These are phyloP conservation scores for Sonneratia alba DNA, from an alignment of 345 rosid species.

Conservation along the genomic window DNA sequence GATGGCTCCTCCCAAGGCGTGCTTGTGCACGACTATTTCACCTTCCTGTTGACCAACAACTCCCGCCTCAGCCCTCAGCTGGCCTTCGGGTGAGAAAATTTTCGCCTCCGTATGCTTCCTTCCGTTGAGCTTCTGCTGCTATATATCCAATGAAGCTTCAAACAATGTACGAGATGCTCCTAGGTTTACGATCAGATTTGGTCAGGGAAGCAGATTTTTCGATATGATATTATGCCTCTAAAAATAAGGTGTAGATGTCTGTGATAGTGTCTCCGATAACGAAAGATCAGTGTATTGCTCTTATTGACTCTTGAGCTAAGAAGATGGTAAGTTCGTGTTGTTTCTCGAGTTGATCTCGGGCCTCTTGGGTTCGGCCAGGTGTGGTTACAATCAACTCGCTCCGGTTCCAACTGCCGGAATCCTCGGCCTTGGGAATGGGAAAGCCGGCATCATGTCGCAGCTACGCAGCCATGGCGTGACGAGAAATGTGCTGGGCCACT, in stretches of 20 bases:
- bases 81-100: constrained; percentile 60
- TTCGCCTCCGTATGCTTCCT: background rate
- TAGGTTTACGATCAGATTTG: too few relatives aligned
- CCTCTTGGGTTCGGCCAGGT: too few relatives aligned
- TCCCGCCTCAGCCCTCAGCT: constrained; percentile 32
- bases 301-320: background rate
- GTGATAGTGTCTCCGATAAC: background rate
- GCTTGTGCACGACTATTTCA: constrained; percentile 49
- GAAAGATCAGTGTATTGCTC: background rate
- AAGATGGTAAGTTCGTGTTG: background rate
- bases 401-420: constrained; percentile 25
- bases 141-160: too few relatives aligned
- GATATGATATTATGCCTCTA: too few relatives aligned
- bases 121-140: too few relatives aligned
- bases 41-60: constrained; percentile 46
- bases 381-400: too few relatives aligned
- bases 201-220: too few relatives aligned
- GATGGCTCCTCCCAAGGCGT: constrained; percentile 74
- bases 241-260: background rate
- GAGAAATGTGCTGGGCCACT: constrained; percentile 60
- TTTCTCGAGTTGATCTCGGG: too few relatives aligned
- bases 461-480: constrained; percentile 29
- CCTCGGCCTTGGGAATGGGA: constrained; percentile 65
- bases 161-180: too few relatives aligned
- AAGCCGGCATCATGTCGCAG: constrained; percentile 59